Percentiles rank a stretch among this genome's conserved stretches.
These are phyloP conservation scores for Pyrenophora seminiperda DNA, from an alignment of 2,329 filamentous ascomycete species.

Conservation along the genomic window DNA sequence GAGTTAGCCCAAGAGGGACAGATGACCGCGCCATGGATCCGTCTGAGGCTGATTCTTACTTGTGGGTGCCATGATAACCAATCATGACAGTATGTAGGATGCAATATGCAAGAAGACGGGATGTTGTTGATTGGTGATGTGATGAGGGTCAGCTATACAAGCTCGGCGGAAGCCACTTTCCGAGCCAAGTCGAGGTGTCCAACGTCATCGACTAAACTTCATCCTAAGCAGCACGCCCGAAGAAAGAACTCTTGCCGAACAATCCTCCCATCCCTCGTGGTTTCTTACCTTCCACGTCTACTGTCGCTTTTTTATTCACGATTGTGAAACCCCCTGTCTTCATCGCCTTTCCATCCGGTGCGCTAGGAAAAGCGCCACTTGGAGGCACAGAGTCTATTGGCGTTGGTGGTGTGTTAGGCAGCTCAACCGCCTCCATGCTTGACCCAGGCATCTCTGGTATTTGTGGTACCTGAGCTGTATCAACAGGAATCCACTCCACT, in stretches of 20 bases:
- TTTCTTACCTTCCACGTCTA: constrained; percentile 15
- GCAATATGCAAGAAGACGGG: background rate
- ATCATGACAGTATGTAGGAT: background rate
- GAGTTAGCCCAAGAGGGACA: constrained; percentile 10
- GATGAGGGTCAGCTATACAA: background rate
- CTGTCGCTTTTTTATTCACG: constrained; percentile 1
- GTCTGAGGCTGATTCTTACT: background rate
- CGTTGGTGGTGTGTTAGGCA: constrained; percentile 21
- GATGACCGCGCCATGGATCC: background rate
- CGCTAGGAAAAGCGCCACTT: background rate
- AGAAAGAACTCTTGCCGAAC: constrained; percentile 19
- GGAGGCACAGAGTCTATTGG: constrained; percentile 11
- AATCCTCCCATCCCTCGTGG: constrained; percentile 14
- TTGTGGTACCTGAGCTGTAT: constrained; percentile 15
- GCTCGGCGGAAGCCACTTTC: background rate
- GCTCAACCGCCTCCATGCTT: constrained; percentile 22
- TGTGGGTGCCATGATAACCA: background rate
- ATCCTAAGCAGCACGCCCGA: constrained; percentile 1
- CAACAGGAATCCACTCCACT: constrained; percentile 42
- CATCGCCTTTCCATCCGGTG: constrained; percentile 7
- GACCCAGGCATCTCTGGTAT: constrained; percentile 16
- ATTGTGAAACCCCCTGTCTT: background rate
- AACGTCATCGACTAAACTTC: background rate
- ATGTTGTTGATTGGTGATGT: constrained; percentile 2
- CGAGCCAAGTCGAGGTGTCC: background rate